Conservation (phyloP, 2,329 filamentous ascomycete species). For the Coniochaeta prunicola region DNA sequence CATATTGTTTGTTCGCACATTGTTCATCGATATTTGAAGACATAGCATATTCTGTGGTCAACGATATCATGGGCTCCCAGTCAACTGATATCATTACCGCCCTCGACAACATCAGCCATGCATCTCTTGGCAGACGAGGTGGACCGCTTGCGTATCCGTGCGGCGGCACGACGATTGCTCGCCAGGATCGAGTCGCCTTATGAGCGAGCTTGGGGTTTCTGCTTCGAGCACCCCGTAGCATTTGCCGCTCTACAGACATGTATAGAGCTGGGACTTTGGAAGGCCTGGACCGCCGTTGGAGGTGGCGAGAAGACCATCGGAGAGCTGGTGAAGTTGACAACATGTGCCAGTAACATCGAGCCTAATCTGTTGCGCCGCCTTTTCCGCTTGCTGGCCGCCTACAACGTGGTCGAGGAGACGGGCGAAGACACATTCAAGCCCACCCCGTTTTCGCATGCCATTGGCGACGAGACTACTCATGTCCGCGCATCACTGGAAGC, state of each 20-base stretch:
- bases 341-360: constrained; percentile 10
- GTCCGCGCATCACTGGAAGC: constrained; percentile 21
- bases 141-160: constrained; percentile 9
- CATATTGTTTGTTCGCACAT: too few relatives aligned
- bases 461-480: constrained; percentile 22
- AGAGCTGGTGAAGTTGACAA: constrained; percentile 18
- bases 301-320: constrained; percentile 19
- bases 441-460: constrained; percentile 21
- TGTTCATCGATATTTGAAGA: too few relatives aligned
- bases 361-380: constrained; percentile 21
- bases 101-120: constrained; percentile 4
- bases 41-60: background rate
- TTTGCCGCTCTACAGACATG: constrained; percentile 21
- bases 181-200: constrained; percentile 22
- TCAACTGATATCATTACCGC: constrained; percentile 1
- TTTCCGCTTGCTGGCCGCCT: constrained; percentile 21
- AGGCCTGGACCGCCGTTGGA: constrained; percentile 18
- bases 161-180: constrained; percentile 20
- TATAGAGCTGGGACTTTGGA: constrained; percentile 23
- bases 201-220: constrained; percentile 22
- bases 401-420: constrained; percentile 22
- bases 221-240: constrained; percentile 21
- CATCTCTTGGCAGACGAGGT: constrained; percentile 3
- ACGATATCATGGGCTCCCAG: background rate
- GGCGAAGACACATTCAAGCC: constrained; percentile 20